These are phyloP conservation scores for Suillus plorans DNA, from an alignment of 768 basidiomycete species.

Conservation along the genomic window DNA sequence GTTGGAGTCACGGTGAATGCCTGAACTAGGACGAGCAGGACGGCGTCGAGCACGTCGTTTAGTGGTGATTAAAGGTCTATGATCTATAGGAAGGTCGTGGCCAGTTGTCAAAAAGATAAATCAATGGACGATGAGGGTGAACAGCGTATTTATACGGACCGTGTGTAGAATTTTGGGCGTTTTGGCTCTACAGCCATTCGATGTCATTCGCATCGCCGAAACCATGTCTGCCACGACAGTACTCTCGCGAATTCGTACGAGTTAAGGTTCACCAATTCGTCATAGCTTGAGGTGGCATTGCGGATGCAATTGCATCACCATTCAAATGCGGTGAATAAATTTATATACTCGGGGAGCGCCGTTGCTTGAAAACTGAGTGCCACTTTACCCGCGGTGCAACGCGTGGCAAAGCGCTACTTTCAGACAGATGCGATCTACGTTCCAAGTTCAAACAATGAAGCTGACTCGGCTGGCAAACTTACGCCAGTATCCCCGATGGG, in stretches of 20 bases:
- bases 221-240: conserved; percentile 4
- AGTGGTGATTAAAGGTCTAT: not conserved
- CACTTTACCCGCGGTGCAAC: conserved; percentile 9
- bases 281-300: not conserved
- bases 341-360: not conserved
- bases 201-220: not conserved
- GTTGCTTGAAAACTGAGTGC: not conserved
- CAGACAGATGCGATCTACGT: conserved; percentile 70
- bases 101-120: not conserved
- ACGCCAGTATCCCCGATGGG: not conserved
- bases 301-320: not conserved
- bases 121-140: not conserved
- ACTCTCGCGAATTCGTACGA: not conserved
- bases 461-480: not conserved
- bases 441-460: conserved; percentile 30
- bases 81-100: not conserved
- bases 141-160: conserved; percentile 26
- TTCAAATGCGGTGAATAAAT: not conserved
- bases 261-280: not conserved
- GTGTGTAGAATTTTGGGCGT: not conserved
- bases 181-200: not conserved
- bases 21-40: not conserved
- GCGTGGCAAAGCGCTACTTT: conserved; percentile 68
- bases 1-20: conserved; percentile 2
- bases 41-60: conserved; percentile 9